These are phyloP conservation scores for Alternaria gaisen DNA, from an alignment of 2,329 filamentous ascomycete species.

Conservation along the genomic window DNA sequence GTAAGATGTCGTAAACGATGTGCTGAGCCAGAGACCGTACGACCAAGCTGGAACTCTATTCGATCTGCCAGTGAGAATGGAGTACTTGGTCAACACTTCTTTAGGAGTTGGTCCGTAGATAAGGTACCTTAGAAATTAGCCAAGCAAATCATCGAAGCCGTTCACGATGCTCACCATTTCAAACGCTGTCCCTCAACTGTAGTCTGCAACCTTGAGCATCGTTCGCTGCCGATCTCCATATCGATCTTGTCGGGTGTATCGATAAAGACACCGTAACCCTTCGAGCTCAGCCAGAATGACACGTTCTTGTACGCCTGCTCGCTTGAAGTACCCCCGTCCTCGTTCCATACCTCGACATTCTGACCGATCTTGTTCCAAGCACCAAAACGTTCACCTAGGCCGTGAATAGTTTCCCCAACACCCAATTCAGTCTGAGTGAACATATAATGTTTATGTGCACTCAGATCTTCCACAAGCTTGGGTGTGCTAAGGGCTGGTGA, in stretches of 20 bases:
- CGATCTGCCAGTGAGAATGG: conserved; percentile 71
- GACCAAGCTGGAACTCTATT: conserved; percentile 75
- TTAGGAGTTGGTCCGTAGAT: conserved; percentile 77
- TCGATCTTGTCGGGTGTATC: conserved; percentile 75
- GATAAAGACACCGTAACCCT: conserved; percentile 81
- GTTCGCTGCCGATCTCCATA: conserved; percentile 76
- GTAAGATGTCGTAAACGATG: conserved; percentile 77
- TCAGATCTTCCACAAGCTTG: conserved; percentile 64
- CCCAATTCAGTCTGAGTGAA: conserved; percentile 57
- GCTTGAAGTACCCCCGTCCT: conserved; percentile 70
- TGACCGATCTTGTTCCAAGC: conserved; percentile 81
- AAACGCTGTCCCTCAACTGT: conserved; percentile 73
- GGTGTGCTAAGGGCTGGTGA: conserved; percentile 62
- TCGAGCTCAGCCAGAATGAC: conserved; percentile 73
- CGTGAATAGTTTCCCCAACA: conserved; percentile 73
- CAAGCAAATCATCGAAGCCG: background rate
- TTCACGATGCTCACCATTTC: conserved; percentile 60
- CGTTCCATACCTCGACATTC: conserved; percentile 70
- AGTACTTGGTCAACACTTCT: conserved; percentile 74
- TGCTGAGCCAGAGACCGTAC: conserved; percentile 79
- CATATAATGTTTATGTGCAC: conserved; percentile 53
- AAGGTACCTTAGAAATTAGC: conserved; percentile 60
- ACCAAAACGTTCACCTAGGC: conserved; percentile 79
- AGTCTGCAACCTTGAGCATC: conserved; percentile 75
- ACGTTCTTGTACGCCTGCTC: conserved; percentile 79